Base-by-base conservation (phyloP, 306 rosid genomes). In the Adenanthera pavonina region DNA sequence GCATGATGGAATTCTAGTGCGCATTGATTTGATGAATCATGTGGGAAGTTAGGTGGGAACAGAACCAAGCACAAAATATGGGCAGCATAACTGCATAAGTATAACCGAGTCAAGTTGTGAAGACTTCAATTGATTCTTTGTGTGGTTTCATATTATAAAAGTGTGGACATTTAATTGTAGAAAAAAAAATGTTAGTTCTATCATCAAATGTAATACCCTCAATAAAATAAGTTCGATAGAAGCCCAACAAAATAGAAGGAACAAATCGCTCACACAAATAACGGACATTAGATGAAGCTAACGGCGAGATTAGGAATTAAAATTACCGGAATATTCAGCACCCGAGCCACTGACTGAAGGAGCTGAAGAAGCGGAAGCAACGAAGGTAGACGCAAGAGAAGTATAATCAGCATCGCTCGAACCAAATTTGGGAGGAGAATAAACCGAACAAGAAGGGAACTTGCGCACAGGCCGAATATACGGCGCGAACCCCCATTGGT, bases 271-370 rank as follows among this genome's bases (percentile, higher is more conserved):
- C 57, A 47, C 6, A 48, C 20, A 30, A 14, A 72, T 70, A 48
- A 62, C n/a, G 49, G 56, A 43, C 72, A 20, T 75, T 78, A 9
- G 57, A 68, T 7, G 46, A 40, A 34, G 56, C 30, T 3, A 61
- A 52, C 10, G 3, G 38, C 35, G 25, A 30, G 69, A 54, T 53
- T 17, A 68, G 56, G 68, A 69, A 76, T 2, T 4, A 64, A 66
- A 49, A n/a, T 51, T 86, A 91, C 94, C 95, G 1, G 92, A 35
- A 81, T 81, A 90, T 52, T 89, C 88, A 36, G 94, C 88, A 38
- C 90, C 91, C 49, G 94, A 90, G 83, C 93, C 91, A 41, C 86
- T 16, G 60, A 89, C 14, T 25, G 91, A 81, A 49, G 97, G 83
- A 76, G 95, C 87, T 81, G 94, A 88, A 86, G 89, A 84, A 72